Percentiles rank a stretch among this genome's conserved stretches.
These are phyloP conservation scores for Leptomonas pyrrhocoris DNA, from an alignment of 208 protist species.

Conservation along the genomic window DNA sequence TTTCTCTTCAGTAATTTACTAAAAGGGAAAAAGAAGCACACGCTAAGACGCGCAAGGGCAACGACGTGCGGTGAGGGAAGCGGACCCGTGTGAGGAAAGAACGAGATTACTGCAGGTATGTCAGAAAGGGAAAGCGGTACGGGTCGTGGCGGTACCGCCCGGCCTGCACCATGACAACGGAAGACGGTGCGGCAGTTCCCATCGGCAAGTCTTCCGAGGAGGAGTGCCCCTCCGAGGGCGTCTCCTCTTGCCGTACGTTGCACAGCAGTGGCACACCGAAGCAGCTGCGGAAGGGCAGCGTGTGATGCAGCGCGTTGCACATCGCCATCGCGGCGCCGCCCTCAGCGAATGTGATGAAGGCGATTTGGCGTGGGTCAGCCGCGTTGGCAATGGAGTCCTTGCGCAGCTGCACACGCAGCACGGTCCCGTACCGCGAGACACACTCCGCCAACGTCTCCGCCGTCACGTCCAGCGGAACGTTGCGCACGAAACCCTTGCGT, in stretches of 20 bases:
- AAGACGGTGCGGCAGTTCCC: no score
- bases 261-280: constrained; percentile 44
- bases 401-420: constrained; percentile 37
- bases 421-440: constrained; percentile 27
- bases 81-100: no score
- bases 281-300: constrained; percentile 41
- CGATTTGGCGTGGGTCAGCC: constrained; percentile 39
- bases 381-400: constrained; percentile 22
- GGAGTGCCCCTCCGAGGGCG: not conserved
- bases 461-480: constrained; percentile 44
- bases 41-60: no score
- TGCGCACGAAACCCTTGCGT: constrained; percentile 63
- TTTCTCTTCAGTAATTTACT: no score
- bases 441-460: constrained; percentile 16
- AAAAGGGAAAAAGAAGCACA: no score
- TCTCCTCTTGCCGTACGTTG: constrained; percentile 32
- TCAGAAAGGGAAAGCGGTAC: no score
- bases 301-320: constrained; percentile 47
- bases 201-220: no score
- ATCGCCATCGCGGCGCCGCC: constrained; percentile 35
- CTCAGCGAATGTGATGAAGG: constrained; percentile 52
- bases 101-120: no score
- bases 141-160: no score
- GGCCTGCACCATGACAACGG: no score
- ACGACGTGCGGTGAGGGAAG: no score